A percentile compares a stretch with the other conserved stretches of the same genome.
Evolutionary conservation across 2,329 filamentous ascomycete genomes (phyloP).

Genomic region (Ceratocystiopsis brevicomis): DNA sequence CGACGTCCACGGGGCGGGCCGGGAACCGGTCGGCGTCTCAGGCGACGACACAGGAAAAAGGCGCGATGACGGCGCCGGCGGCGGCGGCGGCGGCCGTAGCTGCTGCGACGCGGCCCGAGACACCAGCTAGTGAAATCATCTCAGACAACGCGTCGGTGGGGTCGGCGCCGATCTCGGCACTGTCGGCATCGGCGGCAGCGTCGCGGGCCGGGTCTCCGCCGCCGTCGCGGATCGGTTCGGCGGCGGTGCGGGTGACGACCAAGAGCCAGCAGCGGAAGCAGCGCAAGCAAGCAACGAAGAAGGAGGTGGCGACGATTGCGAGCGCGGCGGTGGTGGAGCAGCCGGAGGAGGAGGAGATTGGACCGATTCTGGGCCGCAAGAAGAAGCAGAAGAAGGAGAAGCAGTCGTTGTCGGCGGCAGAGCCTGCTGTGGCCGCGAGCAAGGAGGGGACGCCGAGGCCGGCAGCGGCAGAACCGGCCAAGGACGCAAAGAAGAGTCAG

Average conservation of each 20-base stretch:
- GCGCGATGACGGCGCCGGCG: background rate
- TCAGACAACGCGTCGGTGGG: slow-evolving; percentile 63
- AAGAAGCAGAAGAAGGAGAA: slow-evolving; percentile 73
- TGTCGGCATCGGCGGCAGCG: slow-evolving; percentile 10
- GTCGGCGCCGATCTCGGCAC: slow-evolving; percentile 43
- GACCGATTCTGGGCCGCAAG: slow-evolving; percentile 60
- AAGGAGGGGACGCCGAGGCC: no score
- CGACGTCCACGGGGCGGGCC: slow-evolving; percentile 11
- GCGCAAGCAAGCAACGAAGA: slow-evolving; percentile 46
- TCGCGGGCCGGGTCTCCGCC: slow-evolving; percentile 53
- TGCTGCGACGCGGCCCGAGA: slow-evolving; percentile 36
- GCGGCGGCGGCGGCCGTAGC: slow-evolving; percentile 3
- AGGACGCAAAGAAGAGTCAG: no score
- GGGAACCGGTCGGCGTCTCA: slow-evolving; percentile 9
- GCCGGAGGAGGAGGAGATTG: slow-evolving; percentile 25
- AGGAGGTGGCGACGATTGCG: slow-evolving; percentile 35
- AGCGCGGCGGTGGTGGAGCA: slow-evolving; percentile 9
- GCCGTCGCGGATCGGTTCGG: slow-evolving; percentile 41
- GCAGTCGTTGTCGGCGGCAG: slow-evolving; percentile 11
- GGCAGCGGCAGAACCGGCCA: slow-evolving; percentile 8
- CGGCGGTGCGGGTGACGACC: slow-evolving; percentile 48
- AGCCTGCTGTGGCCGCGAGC: background rate
- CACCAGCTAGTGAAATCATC: slow-evolving; percentile 52
- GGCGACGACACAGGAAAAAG: slow-evolving; percentile 8
- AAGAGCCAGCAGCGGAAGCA: slow-evolving; percentile 68